phyloP scores from a whole-genome alignment of 1,284 basidiomycete genomes.

The Tilletia setariae region DNA sequence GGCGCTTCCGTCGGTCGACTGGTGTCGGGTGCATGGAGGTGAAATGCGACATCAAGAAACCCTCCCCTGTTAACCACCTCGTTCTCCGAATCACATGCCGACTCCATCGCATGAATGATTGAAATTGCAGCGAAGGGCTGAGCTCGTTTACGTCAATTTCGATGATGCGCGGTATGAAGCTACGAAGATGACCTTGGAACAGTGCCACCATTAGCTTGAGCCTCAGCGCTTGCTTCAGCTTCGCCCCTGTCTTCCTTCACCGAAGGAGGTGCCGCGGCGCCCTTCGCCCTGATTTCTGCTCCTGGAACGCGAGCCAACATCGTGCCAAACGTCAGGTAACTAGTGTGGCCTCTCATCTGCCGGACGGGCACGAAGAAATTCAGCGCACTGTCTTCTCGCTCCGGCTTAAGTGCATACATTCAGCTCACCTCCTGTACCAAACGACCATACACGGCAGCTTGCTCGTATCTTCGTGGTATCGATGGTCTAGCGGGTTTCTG shows the following conservation, averaged over 20 bases:
- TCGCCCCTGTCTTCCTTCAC: no score
- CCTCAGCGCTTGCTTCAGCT: no score
- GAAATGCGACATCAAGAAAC: no score
- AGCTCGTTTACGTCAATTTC: no score
- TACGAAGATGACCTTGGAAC: no score
- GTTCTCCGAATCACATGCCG: no score
- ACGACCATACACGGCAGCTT: not conserved
- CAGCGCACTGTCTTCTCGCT: not conserved
- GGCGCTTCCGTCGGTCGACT: not conserved
- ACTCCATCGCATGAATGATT: no score
- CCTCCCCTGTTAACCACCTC: no score
- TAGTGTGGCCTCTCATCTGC: constrained; percentile 52
- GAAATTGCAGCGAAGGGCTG: no score
- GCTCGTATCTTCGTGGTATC: constrained; percentile 8
- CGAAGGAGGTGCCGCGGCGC: no score
- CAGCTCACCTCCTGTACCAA: constrained; percentile 6
- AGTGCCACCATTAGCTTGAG: no score
- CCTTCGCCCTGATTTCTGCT: not conserved
- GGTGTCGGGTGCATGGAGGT: constrained; percentile 1
- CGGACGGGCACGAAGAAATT: not conserved
- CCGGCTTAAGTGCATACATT: not conserved
- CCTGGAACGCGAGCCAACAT: constrained; percentile 33
- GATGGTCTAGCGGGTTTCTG: not conserved
- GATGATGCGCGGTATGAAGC: no score
- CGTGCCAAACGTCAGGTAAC: constrained; percentile 52